Conservation (phyloP, 805 yeast species). For the Yarrowia hollandica region DNA sequence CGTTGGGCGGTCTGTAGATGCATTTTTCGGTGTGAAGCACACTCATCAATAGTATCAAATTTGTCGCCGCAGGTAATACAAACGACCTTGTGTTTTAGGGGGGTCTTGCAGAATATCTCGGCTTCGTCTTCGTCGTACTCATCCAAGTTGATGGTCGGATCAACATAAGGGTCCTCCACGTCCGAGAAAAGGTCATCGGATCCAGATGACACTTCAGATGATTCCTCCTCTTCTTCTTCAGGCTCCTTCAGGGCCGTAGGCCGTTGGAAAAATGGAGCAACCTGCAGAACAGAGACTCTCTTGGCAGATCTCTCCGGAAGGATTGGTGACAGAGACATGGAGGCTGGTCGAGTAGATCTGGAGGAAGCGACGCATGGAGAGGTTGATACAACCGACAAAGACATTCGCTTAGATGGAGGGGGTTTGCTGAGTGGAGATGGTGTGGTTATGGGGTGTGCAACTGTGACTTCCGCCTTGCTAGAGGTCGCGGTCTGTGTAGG, state of each 20-base stretch:
- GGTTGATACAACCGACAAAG: background rate
- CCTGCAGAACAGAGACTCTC: background rate
- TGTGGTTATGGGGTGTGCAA: background rate
- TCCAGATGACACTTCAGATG: background rate
- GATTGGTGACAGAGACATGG: slow-evolving; percentile 21
- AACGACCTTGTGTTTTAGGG: slow-evolving; percentile 14
- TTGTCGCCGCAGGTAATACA: slow-evolving; percentile 21
- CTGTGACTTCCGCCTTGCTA: slow-evolving; percentile 6
- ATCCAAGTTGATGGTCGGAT: slow-evolving; percentile 23
- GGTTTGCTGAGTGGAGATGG: slow-evolving; percentile 3
- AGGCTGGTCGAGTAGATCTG: slow-evolving; percentile 14
- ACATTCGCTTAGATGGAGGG: background rate
- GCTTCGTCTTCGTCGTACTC: slow-evolving; percentile 24
- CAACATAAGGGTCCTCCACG: slow-evolving; percentile 13
- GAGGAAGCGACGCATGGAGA: background rate
- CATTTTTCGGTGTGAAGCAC: background rate
- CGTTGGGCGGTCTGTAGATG: background rate
- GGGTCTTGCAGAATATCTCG: slow-evolving; percentile 1
- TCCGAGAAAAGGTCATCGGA: slow-evolving; percentile 24
- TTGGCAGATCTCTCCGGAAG: slow-evolving; percentile 18
- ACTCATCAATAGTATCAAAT: slow-evolving; percentile 21
- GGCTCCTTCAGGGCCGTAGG: slow-evolving; percentile 7
- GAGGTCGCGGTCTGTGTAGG: background rate
- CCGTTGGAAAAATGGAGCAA: slow-evolving; percentile 1
- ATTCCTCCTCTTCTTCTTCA: slow-evolving; percentile 10